Conservation (phyloP, 1,139 yeast genomes). For the Pichia sp. region DNA sequence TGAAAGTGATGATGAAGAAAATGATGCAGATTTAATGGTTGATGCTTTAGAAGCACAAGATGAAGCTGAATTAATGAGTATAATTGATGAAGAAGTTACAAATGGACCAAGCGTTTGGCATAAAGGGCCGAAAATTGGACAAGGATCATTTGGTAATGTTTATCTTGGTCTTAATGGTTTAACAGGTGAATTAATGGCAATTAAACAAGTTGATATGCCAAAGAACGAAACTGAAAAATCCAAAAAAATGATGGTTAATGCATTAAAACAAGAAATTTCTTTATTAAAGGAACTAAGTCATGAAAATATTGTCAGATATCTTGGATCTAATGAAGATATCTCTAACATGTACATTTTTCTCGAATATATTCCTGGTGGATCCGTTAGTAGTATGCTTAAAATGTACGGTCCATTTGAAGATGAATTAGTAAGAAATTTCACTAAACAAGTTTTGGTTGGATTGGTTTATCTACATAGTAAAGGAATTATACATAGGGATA, state of each 20-base stretch:
- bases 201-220: slow-evolving; percentile 76
- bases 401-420: slow-evolving; percentile 93
- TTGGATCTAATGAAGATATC: slow-evolving; percentile 77
- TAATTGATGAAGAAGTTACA: slow-evolving; percentile 22
- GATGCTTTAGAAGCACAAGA: slow-evolving; percentile 28
- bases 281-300: slow-evolving; percentile 76
- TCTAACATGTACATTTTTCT: slow-evolving; percentile 72
- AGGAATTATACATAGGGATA: slow-evolving; percentile 84
- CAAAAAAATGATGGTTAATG: slow-evolving; percentile 67
- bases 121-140: slow-evolving; percentile 87
- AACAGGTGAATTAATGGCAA: slow-evolving; percentile 96
- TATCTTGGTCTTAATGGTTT: slow-evolving; percentile 86
- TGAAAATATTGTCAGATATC: slow-evolving; percentile 85
- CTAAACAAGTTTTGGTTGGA: slow-evolving; percentile 79
- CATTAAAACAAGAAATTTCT: slow-evolving; percentile 78
- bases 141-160: slow-evolving; percentile 93
- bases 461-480: slow-evolving; percentile 73
- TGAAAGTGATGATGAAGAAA: slow-evolving; percentile 29
- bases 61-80: slow-evolving; percentile 31
- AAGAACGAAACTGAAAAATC: slow-evolving; percentile 28
- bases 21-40: slow-evolving; percentile 27
- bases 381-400: slow-evolving; percentile 77
- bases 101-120: slow-evolving; percentile 78
- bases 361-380: slow-evolving; percentile 97
- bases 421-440: slow-evolving; percentile 76